phyloP scores from a whole-genome alignment of 2,329 filamentous ascomycete species.

The Aspergillus awamori region DNA sequence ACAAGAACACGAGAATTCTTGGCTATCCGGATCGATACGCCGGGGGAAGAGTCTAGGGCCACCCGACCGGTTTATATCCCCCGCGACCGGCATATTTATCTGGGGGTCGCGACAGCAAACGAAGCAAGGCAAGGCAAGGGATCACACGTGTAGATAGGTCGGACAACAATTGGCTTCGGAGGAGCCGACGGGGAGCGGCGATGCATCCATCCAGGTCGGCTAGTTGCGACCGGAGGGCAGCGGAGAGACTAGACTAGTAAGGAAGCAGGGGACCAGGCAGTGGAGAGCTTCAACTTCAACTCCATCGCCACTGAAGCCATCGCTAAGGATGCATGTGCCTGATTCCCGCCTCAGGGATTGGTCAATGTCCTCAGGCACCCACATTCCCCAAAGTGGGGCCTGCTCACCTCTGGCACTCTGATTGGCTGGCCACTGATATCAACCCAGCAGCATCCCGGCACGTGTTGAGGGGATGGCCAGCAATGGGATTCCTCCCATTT shows the following conservation, averaged over 20 bases:
- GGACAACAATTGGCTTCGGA: slow-evolving; percentile 10
- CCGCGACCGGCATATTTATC: not conserved
- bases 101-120: not conserved
- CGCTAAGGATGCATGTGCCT: not conserved
- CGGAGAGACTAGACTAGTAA: too few relatives aligned
- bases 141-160: slow-evolving; percentile 13
- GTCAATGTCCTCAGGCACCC: not conserved
- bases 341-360: not conserved
- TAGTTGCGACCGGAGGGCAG: not conserved
- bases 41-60: not conserved
- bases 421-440: not conserved
- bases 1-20: not conserved
- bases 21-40: not conserved
- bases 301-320: not conserved
- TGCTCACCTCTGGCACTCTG: rapidly evolving
- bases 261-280: not conserved
- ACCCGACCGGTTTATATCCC: not conserved
- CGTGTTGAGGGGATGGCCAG: not conserved
- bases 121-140: not conserved
- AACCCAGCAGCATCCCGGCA: not conserved
- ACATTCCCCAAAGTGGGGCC: not conserved
- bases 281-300: not conserved
- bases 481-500: not conserved
- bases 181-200: not conserved
- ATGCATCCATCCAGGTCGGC: not conserved